phyloP scores from a whole-genome alignment of 345 rosid genomes.

The Sonneratia caseolaris region DNA sequence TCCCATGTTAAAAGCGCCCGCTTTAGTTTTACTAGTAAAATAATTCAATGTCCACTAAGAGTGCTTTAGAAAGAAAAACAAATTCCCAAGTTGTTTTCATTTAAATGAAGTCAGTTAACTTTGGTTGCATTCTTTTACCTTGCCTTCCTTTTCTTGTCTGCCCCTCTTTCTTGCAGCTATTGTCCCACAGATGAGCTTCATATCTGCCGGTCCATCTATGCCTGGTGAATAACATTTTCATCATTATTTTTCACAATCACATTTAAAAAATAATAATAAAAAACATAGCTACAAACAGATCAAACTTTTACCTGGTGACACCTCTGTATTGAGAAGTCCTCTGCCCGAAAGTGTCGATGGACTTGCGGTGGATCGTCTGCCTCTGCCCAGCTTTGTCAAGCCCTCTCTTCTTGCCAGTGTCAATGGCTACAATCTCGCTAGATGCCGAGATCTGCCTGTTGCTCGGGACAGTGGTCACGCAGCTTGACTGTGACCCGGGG shows the following conservation, averaged over 20 bases:
- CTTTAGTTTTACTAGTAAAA: not conserved
- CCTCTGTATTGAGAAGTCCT: conserved; percentile 86
- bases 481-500: conserved; percentile 46
- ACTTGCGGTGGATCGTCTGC: conserved; percentile 70
- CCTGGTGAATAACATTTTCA: conserved; percentile 18
- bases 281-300: not conserved
- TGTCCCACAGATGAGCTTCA: conserved; percentile 88
- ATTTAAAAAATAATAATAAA: not conserved
- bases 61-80: no score
- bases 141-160: conserved; percentile 87
- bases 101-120: not conserved
- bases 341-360: conserved; percentile 78
- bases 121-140: conserved; percentile 30
- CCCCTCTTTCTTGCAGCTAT: conserved; percentile 88
- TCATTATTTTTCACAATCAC: not conserved
- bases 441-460: conserved; percentile 21
- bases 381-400: conserved; percentile 35
- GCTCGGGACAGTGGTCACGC: conserved; percentile 23
- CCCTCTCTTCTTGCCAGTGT: conserved; percentile 54
- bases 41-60: no score
- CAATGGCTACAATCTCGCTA: conserved; percentile 21
- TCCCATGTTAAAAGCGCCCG: not conserved
- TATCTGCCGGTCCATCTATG: conserved; percentile 88
- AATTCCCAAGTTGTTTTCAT: no score
- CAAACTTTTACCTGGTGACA: conserved; percentile 52